A percentile compares a stretch with the other conserved stretches of the same genome.
Evolutionary conservation across 202 grass and related monocot genomes (phyloP).

Genomic region (Setaria italica): DNA sequence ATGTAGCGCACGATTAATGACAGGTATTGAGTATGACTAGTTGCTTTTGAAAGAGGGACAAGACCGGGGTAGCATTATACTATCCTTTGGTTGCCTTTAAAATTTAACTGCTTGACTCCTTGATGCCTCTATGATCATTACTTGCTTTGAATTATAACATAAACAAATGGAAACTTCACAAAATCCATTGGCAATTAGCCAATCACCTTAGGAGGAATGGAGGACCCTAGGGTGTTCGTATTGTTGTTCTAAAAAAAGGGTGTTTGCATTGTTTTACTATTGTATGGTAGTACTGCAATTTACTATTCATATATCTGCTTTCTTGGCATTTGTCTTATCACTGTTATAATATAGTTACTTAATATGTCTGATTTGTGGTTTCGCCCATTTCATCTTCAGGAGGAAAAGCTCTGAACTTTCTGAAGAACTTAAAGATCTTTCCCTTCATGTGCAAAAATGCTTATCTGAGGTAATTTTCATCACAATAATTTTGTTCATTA

Average conservation of each 20-base stretch:
- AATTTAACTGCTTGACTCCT: constrained; percentile 10
- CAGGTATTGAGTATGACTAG: not conserved
- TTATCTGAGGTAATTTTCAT: constrained; percentile 71
- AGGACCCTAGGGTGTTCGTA: not conserved
- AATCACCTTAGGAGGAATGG: not conserved
- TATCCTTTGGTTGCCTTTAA: constrained; percentile 24
- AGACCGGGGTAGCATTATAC: not conserved
- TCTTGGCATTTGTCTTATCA: not conserved
- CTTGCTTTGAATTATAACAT: constrained; percentile 13
- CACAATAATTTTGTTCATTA: constrained; percentile 21
- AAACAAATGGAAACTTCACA: constrained; percentile 5
- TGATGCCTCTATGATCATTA: constrained; percentile 11
- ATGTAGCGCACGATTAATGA: not conserved
- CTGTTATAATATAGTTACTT: not conserved
- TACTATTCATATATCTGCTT: constrained; percentile 20
- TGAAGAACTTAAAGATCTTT: constrained; percentile 77
- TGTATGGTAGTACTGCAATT: not conserved
- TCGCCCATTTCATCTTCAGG: constrained; percentile 52
- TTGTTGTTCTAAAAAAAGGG: not conserved
- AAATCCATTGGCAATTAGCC: not conserved
- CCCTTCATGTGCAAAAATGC: constrained; percentile 67
- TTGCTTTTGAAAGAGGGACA: not conserved
- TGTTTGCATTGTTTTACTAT: no score
- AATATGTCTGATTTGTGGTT: constrained; percentile 28
- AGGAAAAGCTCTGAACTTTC: constrained; percentile 69